phyloP scores from a whole-genome alignment of 2,329 filamentous ascomycete species.

The Phyllosticta citribraziliensis region DNA sequence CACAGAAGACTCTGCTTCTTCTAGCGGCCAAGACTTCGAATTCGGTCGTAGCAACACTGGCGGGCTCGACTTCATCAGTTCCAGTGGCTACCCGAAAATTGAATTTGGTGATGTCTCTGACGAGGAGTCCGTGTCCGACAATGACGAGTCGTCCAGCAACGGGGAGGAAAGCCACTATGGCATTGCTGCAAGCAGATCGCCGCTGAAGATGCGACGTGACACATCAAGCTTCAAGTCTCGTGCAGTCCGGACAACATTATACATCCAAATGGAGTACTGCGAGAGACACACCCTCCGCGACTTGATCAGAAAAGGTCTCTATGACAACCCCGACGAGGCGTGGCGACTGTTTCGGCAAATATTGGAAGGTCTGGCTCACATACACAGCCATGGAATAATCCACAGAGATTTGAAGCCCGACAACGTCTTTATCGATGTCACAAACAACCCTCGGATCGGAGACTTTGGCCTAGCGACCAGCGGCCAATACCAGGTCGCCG shows the following conservation, averaged over 20 bases:
- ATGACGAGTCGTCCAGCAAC: constrained; percentile 25
- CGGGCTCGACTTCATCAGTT: constrained; percentile 81
- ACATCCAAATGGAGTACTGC: constrained; percentile 99
- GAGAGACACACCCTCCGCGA: constrained; percentile 88
- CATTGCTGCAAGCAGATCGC: constrained; percentile 24
- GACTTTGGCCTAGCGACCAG: constrained; percentile 93
- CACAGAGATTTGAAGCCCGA: constrained; percentile 95
- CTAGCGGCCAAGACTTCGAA: constrained; percentile 31
- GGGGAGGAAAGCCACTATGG: constrained; percentile 37
- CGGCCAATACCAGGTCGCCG: constrained; percentile 58
- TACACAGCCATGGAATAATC: constrained; percentile 84
- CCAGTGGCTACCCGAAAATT: constrained; percentile 64
- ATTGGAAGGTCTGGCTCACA: constrained; percentile 78
- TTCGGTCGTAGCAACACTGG: constrained; percentile 63
- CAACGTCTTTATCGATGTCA: constrained; percentile 90
- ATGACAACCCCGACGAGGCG: constrained; percentile 63
- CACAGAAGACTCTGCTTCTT: constrained; percentile 20
- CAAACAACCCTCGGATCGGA: constrained; percentile 87
- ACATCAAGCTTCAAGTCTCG: constrained; percentile 37
- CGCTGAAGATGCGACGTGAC: constrained; percentile 26
- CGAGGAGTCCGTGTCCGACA: constrained; percentile 28
- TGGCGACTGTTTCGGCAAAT: constrained; percentile 92
- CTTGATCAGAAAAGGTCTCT: constrained; percentile 66
- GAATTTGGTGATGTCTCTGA: constrained; percentile 61
- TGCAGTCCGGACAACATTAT: constrained; percentile 63